Evolutionary conservation across 164 flowering plant genomes (phyloP).

Genomic region (Magnolia kwangsiensis): DNA sequence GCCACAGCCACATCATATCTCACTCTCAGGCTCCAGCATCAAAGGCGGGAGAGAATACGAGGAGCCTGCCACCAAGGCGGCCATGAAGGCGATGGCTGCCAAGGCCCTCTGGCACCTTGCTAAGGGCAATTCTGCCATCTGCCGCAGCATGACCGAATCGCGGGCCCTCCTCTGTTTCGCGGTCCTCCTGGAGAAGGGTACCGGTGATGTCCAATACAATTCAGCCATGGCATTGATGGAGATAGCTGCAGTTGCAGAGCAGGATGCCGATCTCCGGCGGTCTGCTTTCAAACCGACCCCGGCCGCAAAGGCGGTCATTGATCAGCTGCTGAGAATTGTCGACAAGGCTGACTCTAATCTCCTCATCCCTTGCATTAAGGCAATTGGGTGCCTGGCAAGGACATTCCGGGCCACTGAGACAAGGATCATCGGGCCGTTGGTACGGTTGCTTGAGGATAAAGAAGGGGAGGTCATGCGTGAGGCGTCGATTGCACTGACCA

Average conservation of each 20-base stretch:
- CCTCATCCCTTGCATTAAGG: conserved; percentile 53
- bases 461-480: conserved; percentile 54
- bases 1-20: conserved; percentile 9
- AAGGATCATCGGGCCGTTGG: conserved; percentile 63
- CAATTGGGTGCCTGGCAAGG: conserved; percentile 66
- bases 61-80: conserved; percentile 59
- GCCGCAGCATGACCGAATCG: conserved; percentile 73
- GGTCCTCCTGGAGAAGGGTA: conserved; percentile 64
- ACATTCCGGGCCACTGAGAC: conserved; percentile 78
- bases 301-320: conserved; percentile 75
- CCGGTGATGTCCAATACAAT: conserved; percentile 53
- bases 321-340: conserved; percentile 56
- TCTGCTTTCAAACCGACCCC: conserved; percentile 88
- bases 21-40: conserved; percentile 47
- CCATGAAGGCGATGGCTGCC: conserved; percentile 86
- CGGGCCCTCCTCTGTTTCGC: conserved; percentile 77
- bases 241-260: conserved; percentile 65
- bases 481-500: conserved; percentile 61
- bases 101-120: conserved; percentile 62
- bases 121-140: conserved; percentile 48
- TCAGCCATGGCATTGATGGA: conserved; percentile 86
- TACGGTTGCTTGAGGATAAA: conserved; percentile 63
- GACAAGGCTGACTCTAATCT: conserved; percentile 51
- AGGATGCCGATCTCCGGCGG: conserved; percentile 54
- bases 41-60: conserved; percentile 62